Base-by-base conservation (phyloP, 345 rosid species). In the Lepidium africanum region DNA sequence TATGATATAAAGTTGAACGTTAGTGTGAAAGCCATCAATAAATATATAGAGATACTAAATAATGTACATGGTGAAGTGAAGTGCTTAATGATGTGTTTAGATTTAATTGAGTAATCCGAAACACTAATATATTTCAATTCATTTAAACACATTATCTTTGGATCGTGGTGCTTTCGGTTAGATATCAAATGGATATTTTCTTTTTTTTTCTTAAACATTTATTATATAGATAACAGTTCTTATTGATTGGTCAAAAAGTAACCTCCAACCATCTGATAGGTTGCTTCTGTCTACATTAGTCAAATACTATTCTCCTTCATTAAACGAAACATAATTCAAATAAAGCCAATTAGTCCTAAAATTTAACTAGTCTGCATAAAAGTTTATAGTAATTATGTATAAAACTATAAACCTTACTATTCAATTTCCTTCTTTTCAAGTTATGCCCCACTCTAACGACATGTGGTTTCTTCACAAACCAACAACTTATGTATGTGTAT, bases 121-220 rank as follows among this genome's bases (percentile, higher is more conserved):
- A 35, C 52, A 30, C 59, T 49, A 50, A 6, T 11, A 6, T 32
- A 3, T 14, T 17, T 41, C n/a, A 51, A n/a, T 51, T 42, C 38
- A 62, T 42, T 70, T 33, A 63, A 70, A 35, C 63, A 23, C 21
- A 32, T 61, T 52, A 70, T 70, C 48, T 35, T 33, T 32, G 27
- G 19, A 35, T 12, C 25, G 54, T 51, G 32, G 68, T 71, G 63
- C 69, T 21, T 71, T 62, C 14, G 48, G 75, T 53, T 52, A 51
- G 37, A 62, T 71, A 52, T 33, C 39, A 14, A 19, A 21, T 17
- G 5, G 36, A 33, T 15, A 35, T 35, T 54, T 14, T 54, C 23
- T 21, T 21, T 21, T 21, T 25, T 25, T n/a, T n/a, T n/a, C n/a
- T n/a, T n/a, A n/a, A 25, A 25, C 38, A 54, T 54, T 2, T 33